phyloP scores from a whole-genome alignment of 768 basidiomycete species.

The Clitopilus passeckerianus region DNA sequence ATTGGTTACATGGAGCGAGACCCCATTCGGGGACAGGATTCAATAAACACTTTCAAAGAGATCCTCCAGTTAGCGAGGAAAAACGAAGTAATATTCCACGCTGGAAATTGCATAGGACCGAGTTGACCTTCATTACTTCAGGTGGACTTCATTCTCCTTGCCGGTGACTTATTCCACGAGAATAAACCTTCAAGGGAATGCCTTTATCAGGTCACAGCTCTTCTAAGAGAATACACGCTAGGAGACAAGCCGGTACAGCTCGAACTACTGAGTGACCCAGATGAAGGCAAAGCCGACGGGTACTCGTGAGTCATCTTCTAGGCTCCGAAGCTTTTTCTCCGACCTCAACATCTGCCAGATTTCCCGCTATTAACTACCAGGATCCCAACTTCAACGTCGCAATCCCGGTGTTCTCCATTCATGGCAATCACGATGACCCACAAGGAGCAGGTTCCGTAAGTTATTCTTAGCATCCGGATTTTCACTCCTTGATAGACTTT shows the following conservation, averaged over 20 bases:
- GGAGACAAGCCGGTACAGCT: conserved; percentile 87
- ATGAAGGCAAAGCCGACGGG: conserved; percentile 81
- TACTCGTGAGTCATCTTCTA: conserved; percentile 59
- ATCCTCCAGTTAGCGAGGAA: conserved; percentile 89
- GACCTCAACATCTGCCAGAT: conserved; percentile 40
- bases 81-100: conserved; percentile 56
- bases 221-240: conserved; percentile 87
- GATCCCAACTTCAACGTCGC: conserved; percentile 92
- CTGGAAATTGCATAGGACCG: not conserved
- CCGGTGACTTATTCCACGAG: conserved; percentile 96
- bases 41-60: conserved; percentile 92
- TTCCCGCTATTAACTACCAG: conserved; percentile 96
- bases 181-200: conserved; percentile 91
- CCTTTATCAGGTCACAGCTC: conserved; percentile 82
- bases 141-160: conserved; percentile 95
- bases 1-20: conserved; percentile 95
- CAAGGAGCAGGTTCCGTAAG: conserved; percentile 90
- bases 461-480: conserved; percentile 3
- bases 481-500: not conserved
- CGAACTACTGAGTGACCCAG: conserved; percentile 88
- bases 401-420: conserved; percentile 98
- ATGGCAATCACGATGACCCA: conserved; percentile 99
- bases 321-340: not conserved
- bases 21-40: conserved; percentile 90
- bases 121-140: conserved; percentile 21